phyloP scores from a whole-genome alignment of 805 yeast species.

The Ogataea salicorniae region DNA sequence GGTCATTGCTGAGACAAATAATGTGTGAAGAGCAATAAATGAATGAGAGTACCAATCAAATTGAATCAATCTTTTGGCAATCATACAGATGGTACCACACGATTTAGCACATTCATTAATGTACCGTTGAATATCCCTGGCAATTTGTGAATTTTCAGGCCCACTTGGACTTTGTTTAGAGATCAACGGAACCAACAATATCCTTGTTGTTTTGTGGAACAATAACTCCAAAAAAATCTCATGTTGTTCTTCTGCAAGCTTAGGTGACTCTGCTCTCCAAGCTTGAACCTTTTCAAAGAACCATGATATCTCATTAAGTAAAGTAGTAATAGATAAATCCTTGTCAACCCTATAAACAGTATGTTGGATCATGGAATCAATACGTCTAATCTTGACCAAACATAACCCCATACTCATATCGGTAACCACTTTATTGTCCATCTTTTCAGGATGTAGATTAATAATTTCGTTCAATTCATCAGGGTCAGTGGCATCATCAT shows the following conservation, averaged over 20 bases:
- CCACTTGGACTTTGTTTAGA: conserved; percentile 2
- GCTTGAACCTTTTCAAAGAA: conserved; percentile 9
- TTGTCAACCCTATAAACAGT: conserved; percentile 18
- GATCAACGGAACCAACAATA: conserved; percentile 15
- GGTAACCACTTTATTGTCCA: conserved; percentile 9
- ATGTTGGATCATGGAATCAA: conserved; percentile 18
- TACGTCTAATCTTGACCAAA: conserved; percentile 11
- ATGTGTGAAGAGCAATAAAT: conserved; percentile 17
- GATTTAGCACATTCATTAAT: conserved; percentile 18
- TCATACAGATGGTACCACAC: conserved; percentile 18
- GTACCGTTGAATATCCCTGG: conserved; percentile 5
- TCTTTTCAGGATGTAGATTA: conserved; percentile 15
- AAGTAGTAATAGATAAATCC: conserved; percentile 5
- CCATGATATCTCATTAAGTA: conserved; percentile 7
- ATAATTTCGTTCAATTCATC: conserved; percentile 15
- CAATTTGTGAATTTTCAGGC: not conserved
- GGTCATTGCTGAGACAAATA: conserved; percentile 22
- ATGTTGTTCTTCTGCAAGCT: conserved; percentile 11
- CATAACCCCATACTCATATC: conserved; percentile 14
- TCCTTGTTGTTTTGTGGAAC: conserved; percentile 17
- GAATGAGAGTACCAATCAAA: conserved; percentile 21
- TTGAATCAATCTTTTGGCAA: conserved; percentile 18
- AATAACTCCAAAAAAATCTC: conserved; percentile 11
- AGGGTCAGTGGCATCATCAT: conserved; percentile 14
- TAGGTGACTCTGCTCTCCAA: conserved; percentile 16